Percentiles rank a stretch among this genome's conserved stretches.
phyloP scores from a whole-genome alignment of 306 rosid genomes.

The Quillaja saponaria region DNA sequence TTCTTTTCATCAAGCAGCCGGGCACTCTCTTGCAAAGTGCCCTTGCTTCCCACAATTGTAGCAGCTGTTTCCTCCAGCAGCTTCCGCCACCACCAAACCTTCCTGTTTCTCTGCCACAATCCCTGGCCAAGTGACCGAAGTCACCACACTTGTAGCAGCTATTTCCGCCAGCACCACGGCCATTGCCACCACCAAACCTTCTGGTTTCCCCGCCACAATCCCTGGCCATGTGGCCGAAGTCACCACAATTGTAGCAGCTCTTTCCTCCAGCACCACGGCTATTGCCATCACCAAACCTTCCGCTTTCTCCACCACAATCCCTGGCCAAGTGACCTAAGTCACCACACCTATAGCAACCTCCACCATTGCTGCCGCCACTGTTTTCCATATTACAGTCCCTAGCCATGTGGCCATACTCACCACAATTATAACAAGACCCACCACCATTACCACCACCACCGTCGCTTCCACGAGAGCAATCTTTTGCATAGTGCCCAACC shows the following conservation, averaged over 20 bases:
- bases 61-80: slow-evolving; percentile 34
- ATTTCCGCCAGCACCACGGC: slow-evolving; percentile 27
- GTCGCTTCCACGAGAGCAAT: slow-evolving; percentile 46
- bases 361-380: slow-evolving; percentile 18
- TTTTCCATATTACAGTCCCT: slow-evolving; percentile 48
- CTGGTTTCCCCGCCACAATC: slow-evolving; percentile 61
- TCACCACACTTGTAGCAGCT: slow-evolving; percentile 73
- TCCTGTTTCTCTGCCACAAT: slow-evolving; percentile 53
- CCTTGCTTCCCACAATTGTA: slow-evolving; percentile 78
- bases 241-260: slow-evolving; percentile 70
- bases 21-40: slow-evolving; percentile 78
- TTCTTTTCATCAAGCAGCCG: slow-evolving; percentile 38
- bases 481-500: slow-evolving; percentile 74
- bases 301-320: slow-evolving; percentile 55
- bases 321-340: slow-evolving; percentile 70
- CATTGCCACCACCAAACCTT: slow-evolving; percentile 31
- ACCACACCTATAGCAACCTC: slow-evolving; percentile 58
- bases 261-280: slow-evolving; percentile 29
- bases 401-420: slow-evolving; percentile 60
- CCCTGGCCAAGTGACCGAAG: slow-evolving; percentile 75
- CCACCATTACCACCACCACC: slow-evolving; percentile 32
- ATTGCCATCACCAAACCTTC: slow-evolving; percentile 34
- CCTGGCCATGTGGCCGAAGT: slow-evolving; percentile 72
- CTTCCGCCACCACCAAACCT: slow-evolving; percentile 34
- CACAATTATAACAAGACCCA: slow-evolving; percentile 55